Conservation (phyloP, 176 grass and related monocot species). For the Aegilops bicornis region DNA sequence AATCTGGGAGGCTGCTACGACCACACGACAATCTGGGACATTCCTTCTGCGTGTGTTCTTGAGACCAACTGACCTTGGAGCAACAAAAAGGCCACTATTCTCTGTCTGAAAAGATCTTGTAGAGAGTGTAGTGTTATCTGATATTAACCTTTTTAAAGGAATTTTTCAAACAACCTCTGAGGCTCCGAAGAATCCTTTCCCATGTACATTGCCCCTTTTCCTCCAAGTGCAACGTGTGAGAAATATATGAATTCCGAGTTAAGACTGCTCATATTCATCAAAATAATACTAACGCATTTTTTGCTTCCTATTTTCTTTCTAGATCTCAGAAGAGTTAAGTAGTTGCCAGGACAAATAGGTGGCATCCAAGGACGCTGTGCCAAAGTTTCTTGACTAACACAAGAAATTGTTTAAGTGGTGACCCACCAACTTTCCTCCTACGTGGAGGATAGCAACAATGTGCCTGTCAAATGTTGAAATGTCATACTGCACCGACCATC, state of each 20-base stretch:
- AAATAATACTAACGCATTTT: background rate
- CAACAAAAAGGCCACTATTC: background rate
- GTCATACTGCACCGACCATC: slow-evolving; percentile 32
- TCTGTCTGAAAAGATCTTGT: background rate
- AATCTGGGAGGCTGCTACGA: slow-evolving; percentile 5
- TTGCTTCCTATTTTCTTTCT: background rate
- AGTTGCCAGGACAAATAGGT: slow-evolving; percentile 9
- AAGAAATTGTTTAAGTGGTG: background rate
- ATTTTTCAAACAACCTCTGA: background rate
- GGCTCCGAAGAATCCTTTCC: background rate
- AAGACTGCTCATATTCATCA: background rate
- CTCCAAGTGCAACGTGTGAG: background rate
- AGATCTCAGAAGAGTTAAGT: background rate
- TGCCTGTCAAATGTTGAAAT: slow-evolving; percentile 24
- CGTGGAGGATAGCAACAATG: slow-evolving; percentile 40
- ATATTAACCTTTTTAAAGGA: background rate
- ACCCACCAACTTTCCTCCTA: slow-evolving; percentile 33
- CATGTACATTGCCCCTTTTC: background rate
- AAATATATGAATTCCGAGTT: background rate
- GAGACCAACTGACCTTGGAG: slow-evolving; percentile 11
- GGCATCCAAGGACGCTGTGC: background rate
- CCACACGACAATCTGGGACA: background rate
- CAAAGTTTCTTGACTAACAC: background rate
- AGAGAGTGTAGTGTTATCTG: background rate
- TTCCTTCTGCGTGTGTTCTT: slow-evolving; percentile 7